Base-by-base conservation (phyloP, 192 early-diverging fungal genomes). In the Backusella westeae region DNA sequence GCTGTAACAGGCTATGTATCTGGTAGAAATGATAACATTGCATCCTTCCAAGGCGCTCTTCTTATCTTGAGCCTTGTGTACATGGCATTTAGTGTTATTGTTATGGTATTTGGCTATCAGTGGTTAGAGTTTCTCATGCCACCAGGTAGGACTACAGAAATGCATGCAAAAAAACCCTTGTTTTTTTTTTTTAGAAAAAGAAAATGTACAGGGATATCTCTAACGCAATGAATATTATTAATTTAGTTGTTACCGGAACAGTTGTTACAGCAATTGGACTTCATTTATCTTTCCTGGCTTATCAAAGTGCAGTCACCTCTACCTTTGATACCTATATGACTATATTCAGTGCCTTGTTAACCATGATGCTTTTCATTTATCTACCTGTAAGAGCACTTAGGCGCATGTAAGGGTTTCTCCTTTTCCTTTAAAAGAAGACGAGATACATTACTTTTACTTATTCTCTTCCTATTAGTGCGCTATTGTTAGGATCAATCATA, bases 51-150 rank as follows among this genome's bases (percentile, higher is more conserved):
- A 21, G 86, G 88, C 12, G 88, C 87, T 34, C 77, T 89, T 4
- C 46, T 89, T 6, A 67, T 85, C 26, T 53, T 72, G 42, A 89
- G 88, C 42, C 6, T 77, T 23, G 66, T 82, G 10, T 89, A 89
- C 72, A 34, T 76, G 15, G 52, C 26, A 17, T 66, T 89, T 32
- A 59, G 78, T 42, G 35, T 83, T 1, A 44, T 89, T 21, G 85
- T 89, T 53, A 72, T 81, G 26, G 17, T 80, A 34, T 65, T 76
- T 67, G 88, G 88, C 3, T 53, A 80, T 68, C 59, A 69, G 21
- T 87, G 83, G 80, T 70, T 89, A 59, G 78, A 89, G 65, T 65
- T 77, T 42, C 74, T 88, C 8, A 82, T 89, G 80, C 88, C 88
- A n/a, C 88, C 88, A 10, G 74, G 78, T 80, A 70, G 42, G 52